Evolutionary conservation across 2,329 filamentous ascomycete genomes (phyloP).

Genomic region (Fulvia fulva): DNA sequence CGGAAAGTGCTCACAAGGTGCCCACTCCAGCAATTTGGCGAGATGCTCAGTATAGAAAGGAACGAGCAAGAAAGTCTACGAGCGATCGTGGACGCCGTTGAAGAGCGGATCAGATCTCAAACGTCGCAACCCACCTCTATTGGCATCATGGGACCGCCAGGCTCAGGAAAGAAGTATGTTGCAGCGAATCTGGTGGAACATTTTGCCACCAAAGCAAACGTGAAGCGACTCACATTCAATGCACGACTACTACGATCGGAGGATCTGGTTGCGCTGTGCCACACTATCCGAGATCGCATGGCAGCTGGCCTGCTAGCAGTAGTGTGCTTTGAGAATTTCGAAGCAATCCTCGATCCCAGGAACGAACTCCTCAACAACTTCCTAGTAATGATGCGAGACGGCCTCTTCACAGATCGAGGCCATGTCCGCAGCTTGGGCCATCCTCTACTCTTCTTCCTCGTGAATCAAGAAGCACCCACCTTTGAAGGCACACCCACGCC

Average conservation of each 20-base stretch:
- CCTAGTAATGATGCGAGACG: conserved; percentile 30
- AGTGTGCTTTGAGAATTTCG: conserved; percentile 33
- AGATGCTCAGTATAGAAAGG: conserved; percentile 30
- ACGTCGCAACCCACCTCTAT: conserved; percentile 29
- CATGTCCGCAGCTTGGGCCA: conserved; percentile 27
- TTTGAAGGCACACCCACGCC: conserved; percentile 27
- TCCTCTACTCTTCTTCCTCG: conserved; percentile 32
- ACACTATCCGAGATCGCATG: conserved; percentile 30
- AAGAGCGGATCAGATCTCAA: conserved; percentile 26
- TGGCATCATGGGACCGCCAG: conserved; percentile 29
- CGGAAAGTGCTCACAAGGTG: conserved; percentile 31
- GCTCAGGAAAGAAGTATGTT: conserved; percentile 34
- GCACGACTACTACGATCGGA: conserved; percentile 27
- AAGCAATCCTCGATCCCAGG: conserved; percentile 26
- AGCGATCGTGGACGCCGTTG: conserved; percentile 28
- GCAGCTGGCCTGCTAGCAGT: conserved; percentile 26
- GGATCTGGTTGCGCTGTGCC: conserved; percentile 29
- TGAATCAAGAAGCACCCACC: conserved; percentile 28
- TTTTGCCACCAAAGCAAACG: conserved; percentile 19
- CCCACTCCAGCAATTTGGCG: conserved; percentile 27
- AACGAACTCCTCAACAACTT: conserved; percentile 29
- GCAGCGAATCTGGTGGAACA: conserved; percentile 29
- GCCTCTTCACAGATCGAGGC: conserved; percentile 29
- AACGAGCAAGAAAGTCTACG: conserved; percentile 32
- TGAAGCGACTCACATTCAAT: conserved; percentile 29